Evolutionary conservation across 2,329 filamentous ascomycete genomes (phyloP).

Genomic region (Cercospora sp.): DNA sequence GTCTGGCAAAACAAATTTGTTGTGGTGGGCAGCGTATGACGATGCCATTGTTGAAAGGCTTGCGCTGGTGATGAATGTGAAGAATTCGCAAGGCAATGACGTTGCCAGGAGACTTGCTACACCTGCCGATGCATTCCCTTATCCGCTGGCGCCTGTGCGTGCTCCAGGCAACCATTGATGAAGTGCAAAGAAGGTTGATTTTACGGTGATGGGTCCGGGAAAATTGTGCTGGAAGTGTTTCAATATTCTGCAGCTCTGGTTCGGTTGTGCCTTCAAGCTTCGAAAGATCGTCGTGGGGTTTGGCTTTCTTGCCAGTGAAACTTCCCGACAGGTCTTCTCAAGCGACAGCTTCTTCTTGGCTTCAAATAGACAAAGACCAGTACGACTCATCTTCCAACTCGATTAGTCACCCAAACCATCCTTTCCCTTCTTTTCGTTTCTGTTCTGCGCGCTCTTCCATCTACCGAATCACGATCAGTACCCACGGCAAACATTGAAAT

Average conservation of each 20-base stretch:
- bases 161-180: neutral
- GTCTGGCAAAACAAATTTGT: neutral
- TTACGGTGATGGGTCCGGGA: neutral
- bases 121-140: neutral
- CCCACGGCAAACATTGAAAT: neutral
- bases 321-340: neutral
- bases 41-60: neutral
- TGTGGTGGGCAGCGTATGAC: slow-evolving; percentile 4
- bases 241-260: neutral
- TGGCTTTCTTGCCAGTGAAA: neutral
- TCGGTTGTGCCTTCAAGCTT: neutral
- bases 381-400: neutral
- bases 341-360: neutral
- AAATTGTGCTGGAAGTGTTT: neutral
- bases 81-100: neutral
- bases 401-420: slow-evolving; percentile 32
- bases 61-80: neutral
- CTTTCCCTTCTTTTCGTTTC: slow-evolving; percentile 43
- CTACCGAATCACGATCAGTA: slow-evolving; percentile 32
- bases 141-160: neutral
- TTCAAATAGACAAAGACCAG: neutral
- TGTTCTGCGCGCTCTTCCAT: slow-evolving; percentile 50
- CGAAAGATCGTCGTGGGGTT: neutral
- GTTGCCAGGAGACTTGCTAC: neutral
- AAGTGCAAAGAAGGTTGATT: neutral